Evolutionary conservation across 164 flowering plant genomes (phyloP).

Genomic region (Vitis rupestris): DNA sequence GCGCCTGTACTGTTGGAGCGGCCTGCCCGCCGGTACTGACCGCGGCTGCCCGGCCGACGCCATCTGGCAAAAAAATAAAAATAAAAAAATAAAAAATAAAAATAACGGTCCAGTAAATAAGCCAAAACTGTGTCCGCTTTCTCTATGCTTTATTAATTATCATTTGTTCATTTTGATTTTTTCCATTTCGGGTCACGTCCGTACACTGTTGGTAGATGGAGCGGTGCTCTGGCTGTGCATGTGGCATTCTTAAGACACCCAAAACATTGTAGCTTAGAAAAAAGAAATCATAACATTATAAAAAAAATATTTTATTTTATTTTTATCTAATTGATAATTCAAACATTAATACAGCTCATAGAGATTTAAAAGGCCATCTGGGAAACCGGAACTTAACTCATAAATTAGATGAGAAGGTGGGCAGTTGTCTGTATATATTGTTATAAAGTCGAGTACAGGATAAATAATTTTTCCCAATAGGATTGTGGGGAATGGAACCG

Average conservation of each 20-base stretch:
- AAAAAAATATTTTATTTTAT: too few relatives aligned
- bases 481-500: slow-evolving; percentile 1
- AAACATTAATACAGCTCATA: too few relatives aligned
- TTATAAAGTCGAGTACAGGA: too few relatives aligned
- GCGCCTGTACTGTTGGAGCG: neutral
- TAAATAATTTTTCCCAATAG: neutral
- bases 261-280: too few relatives aligned
- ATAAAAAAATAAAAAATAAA: neutral
- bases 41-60: slow-evolving; percentile 19
- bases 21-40: slow-evolving; percentile 8
- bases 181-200: neutral
- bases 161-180: neutral
- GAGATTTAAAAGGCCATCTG: slow-evolving; percentile 7
- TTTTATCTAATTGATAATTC: too few relatives aligned
- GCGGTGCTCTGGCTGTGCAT: neutral
- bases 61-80: neutral
- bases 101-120: slow-evolving; percentile 7
- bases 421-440: too few relatives aligned
- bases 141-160: neutral
- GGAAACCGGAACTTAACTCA: slow-evolving; percentile 10
- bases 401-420: too few relatives aligned
- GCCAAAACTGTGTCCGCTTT: slow-evolving; percentile 1
- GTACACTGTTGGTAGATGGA: neutral
- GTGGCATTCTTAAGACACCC: neutral
- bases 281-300: too few relatives aligned